Conservation (phyloP, 805 yeast genomes). For the Cyberlindnera saturnus region DNA sequence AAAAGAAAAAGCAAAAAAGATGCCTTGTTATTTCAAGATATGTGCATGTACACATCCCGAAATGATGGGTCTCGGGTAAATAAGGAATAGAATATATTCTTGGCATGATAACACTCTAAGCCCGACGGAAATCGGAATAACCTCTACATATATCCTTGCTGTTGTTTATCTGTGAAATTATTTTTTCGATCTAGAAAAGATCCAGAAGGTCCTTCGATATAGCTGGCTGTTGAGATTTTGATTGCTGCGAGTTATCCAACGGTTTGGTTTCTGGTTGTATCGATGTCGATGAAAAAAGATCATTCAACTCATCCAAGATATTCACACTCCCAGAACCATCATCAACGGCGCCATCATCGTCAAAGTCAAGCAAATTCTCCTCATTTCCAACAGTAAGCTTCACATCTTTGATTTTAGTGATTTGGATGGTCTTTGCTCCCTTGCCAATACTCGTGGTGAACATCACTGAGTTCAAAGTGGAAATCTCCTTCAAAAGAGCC, state of each 20-base stretch:
- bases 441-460: constrained; percentile 65
- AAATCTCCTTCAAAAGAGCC: constrained; percentile 65
- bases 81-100: no score
- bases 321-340: constrained; percentile 26
- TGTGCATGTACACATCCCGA: no score
- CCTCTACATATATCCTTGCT: no score
- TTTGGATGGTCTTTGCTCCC: constrained; percentile 29
- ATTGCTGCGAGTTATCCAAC: background rate
- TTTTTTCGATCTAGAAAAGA: constrained; percentile 7
- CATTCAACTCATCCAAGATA: constrained; percentile 70
- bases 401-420: constrained; percentile 69
- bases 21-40: no score
- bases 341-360: constrained; percentile 39
- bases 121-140: no score
- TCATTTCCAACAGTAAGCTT: constrained; percentile 73
- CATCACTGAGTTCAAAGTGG: constrained; percentile 83
- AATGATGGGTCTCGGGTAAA: no score
- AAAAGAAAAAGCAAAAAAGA: no score
- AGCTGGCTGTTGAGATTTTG: constrained; percentile 1
- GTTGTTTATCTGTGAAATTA: no score
- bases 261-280: constrained; percentile 22
- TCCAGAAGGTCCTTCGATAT: constrained; percentile 17
- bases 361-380: constrained; percentile 83
- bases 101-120: no score
- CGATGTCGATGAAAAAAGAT: constrained; percentile 46